Percentiles rank a stretch among this genome's conserved stretches.
Evolutionary conservation across 352 stramenopile genomes (phyloP).

Genomic region (Pythium guiyangense): DNA sequence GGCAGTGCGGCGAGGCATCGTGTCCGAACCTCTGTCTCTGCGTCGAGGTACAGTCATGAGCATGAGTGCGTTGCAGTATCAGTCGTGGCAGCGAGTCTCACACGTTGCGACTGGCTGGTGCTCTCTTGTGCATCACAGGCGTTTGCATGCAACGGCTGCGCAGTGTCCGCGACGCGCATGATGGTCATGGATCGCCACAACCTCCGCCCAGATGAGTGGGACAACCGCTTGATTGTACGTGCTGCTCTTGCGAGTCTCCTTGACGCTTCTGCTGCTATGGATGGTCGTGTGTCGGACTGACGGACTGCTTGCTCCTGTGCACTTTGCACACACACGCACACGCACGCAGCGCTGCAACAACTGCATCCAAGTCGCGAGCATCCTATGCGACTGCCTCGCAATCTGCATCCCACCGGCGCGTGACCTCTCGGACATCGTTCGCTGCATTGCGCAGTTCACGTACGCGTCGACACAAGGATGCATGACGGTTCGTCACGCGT

Average conservation of each 20-base stretch:
- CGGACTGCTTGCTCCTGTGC: constrained; percentile 10
- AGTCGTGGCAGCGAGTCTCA: background rate
- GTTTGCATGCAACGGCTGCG: constrained; percentile 86
- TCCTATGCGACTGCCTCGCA: constrained; percentile 70
- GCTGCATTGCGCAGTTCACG: constrained; percentile 88
- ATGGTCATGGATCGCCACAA: constrained; percentile 90
- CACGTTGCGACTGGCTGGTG: background rate
- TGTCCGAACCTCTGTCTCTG: constrained; percentile 91
- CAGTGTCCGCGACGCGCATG: constrained; percentile 87
- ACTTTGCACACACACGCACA: too few species aligned
- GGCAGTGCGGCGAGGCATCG: constrained; percentile 77
- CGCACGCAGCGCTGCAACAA: constrained; percentile 85
- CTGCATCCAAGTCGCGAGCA: constrained; percentile 82
- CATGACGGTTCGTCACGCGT: constrained; percentile 82
- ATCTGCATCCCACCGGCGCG: constrained; percentile 63
- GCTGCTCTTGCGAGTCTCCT: too few species aligned
- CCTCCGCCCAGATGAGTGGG: constrained; percentile 90
- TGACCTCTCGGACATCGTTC: constrained; percentile 77
- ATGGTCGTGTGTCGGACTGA: background rate
- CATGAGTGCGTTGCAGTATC: background rate
- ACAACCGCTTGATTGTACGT: constrained; percentile 91
- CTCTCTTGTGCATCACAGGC: constrained; percentile 15
- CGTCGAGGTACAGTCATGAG: constrained; percentile 53
- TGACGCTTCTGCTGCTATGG: too few species aligned
- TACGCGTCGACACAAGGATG: constrained; percentile 90